Percentiles rank a stretch among this genome's conserved stretches.
These are phyloP conservation scores for Cladobotryum mycophilum DNA, from an alignment of 2,329 filamentous ascomycete species.

Conservation along the genomic window DNA sequence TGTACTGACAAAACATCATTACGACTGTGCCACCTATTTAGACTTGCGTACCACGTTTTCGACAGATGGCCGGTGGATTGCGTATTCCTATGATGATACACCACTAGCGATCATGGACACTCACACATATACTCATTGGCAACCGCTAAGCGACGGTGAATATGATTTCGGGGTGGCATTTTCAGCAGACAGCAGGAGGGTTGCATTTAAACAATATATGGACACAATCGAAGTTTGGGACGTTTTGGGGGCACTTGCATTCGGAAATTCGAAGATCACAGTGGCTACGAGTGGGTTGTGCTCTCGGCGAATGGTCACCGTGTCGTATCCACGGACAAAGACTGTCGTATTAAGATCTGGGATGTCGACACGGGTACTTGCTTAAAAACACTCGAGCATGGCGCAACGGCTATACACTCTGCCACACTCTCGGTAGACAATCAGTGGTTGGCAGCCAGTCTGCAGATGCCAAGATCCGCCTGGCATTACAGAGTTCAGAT, in stretches of 20 bases:
- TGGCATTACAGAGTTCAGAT: background rate
- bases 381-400: background rate
- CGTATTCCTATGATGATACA: background rate
- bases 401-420: background rate
- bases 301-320: background rate
- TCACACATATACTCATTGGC: background rate
- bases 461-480: background rate
- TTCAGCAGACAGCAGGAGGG: no score
- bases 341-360: background rate
- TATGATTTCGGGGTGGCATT: background rate
- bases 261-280: no score
- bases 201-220: background rate
- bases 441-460: background rate
- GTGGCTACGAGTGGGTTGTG: background rate
- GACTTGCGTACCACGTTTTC: no score
- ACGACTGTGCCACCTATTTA: background rate
- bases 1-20: background rate
- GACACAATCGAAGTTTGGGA: background rate
- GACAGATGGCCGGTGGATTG: no score
- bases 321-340: background rate
- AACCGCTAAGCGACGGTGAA: background rate
- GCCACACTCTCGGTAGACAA: background rate
- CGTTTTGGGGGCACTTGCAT: no score
- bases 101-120: background rate
- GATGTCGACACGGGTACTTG: background rate